Evolutionary conservation across 768 basidiomycete species (phyloP).

Genomic region (Dioszegia aurantiaca): DNA sequence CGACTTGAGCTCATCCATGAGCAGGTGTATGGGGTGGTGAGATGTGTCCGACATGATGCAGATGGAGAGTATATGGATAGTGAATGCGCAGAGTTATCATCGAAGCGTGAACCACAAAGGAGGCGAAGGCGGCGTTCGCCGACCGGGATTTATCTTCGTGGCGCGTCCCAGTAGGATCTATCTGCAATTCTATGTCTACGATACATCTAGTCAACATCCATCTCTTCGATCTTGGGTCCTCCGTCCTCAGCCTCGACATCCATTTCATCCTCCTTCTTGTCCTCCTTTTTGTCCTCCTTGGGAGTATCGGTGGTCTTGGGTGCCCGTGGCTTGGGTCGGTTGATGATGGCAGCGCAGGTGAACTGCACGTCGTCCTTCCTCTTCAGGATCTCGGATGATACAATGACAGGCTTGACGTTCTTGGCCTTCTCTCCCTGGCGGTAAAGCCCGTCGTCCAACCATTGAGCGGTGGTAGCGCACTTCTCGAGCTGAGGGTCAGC

Average conservation of each 20-base stretch:
- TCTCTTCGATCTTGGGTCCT: constrained; percentile 47
- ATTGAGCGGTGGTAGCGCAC: constrained; percentile 83
- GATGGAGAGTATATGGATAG: not conserved
- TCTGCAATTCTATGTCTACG: not conserved
- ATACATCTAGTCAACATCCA: constrained; percentile 51
- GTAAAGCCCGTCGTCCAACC: constrained; percentile 89
- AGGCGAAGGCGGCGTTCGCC: constrained; percentile 8
- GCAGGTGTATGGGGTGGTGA: constrained; percentile 86
- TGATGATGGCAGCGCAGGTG: constrained; percentile 84
- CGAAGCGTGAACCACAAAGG: not conserved
- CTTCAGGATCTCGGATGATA: constrained; percentile 76
- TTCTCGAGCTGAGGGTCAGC: constrained; percentile 68
- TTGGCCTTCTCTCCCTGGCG: constrained; percentile 84
- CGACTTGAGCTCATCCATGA: constrained; percentile 96
- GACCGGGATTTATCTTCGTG: constrained; percentile 7
- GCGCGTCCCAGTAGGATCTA: constrained; percentile 2
- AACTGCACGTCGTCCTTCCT: constrained; percentile 89
- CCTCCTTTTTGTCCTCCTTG: constrained; percentile 42
- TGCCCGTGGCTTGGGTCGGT: constrained; percentile 86
- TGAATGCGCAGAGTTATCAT: too few relatives aligned
- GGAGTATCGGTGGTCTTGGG: constrained; percentile 53
- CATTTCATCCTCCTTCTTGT: constrained; percentile 41
- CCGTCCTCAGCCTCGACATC: constrained; percentile 40
- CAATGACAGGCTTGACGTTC: constrained; percentile 82
- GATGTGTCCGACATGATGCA: constrained; percentile 27